Conservation (phyloP, 2,329 filamentous ascomycete species). For the Cladosporium phlei region DNA sequence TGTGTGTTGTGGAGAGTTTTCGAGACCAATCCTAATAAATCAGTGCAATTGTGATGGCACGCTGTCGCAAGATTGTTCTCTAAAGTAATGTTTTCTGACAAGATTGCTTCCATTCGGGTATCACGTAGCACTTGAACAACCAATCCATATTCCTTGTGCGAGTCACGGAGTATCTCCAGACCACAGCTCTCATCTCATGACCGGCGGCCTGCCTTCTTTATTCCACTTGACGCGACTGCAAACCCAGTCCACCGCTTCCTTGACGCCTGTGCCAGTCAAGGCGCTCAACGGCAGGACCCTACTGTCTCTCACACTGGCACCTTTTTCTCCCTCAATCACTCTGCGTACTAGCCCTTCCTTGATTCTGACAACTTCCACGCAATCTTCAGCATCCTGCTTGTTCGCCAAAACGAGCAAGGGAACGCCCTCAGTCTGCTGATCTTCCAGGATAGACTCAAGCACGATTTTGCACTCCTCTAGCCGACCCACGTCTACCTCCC, state of each 20-base stretch:
- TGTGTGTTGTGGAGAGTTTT: too few relatives aligned
- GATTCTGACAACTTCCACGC: constrained; percentile 92
- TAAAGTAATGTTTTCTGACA: too few relatives aligned
- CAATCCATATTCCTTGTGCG: too few relatives aligned
- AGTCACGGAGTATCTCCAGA: too few relatives aligned
- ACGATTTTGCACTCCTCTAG: constrained; percentile 86
- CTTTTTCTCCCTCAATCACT: constrained; percentile 92
- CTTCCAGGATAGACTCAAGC: constrained; percentile 81
- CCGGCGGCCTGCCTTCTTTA: constrained; percentile 83
- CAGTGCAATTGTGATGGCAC: too few relatives aligned
- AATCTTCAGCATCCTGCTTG: constrained; percentile 96
- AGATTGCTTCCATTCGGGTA: too few relatives aligned
- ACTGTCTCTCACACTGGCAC: constrained; percentile 78
- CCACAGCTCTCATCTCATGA: constrained; percentile 80
- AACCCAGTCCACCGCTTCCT: constrained; percentile 96
- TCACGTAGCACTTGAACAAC: too few relatives aligned
- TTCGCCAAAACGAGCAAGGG: constrained; percentile 90
- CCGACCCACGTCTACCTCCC: constrained; percentile 44
- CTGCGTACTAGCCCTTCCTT: constrained; percentile 94
- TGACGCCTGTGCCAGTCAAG: constrained; percentile 76
- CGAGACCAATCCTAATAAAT: too few relatives aligned
- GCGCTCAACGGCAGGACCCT: constrained; percentile 87
- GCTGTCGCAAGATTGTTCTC: too few relatives aligned
- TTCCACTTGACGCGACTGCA: constrained; percentile 92
- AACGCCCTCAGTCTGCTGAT: constrained; percentile 84